Evolutionary conservation across 495 filamentous ascomycete species (phyloP), one percentile per base, ranked within the genome.

Genomic region (Chaetomidium leptoderma): DNA sequence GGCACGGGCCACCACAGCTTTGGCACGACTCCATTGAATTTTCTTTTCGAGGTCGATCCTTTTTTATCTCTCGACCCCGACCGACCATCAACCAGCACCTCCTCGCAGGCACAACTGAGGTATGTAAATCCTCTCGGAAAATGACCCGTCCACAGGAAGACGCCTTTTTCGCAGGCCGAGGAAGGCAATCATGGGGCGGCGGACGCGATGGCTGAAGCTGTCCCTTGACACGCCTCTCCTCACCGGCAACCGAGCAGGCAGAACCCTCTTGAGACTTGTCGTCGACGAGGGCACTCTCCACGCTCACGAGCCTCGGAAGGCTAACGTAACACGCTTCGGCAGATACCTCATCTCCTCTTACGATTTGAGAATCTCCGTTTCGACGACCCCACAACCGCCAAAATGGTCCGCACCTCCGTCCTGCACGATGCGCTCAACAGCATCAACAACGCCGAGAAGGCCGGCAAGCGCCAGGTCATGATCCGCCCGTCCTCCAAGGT

Each of bases 371-470:
- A 95, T 80, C 79, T 79, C 73, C 70, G 57, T 45, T 49, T 44
- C 44, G 30, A 58, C 55, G 42, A 29, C 43, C 59, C 65, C 52
- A 66, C 75, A 40, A 67, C 78, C 83, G 83, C 72, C 83, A 97
- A 85, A 72, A 98, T 97, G 93, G 92, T 96, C 79, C 90, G 88
- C 79, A 97, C 93, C 67, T 95, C 89, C 72, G 91, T 96, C 74
- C 91, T 98, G 73, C 95, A 97, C 82, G 93, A 97, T 87, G 90
- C 92, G 75, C 90, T 98, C 66, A 97, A 97, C 75, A 84, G 86
- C 82, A 96, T 98, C 86, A 97, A 98, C 89, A 98, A 97, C 75
- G 93, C 93, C 82, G 93, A 98, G 84, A 97, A 97, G 86, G 81
- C 86, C 65, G 93, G 93, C 74, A 96, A 96, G 86, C 90, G 93